Evolutionary conservation across 768 basidiomycete species (phyloP).

Genomic region (Scleroderma citrinum): DNA sequence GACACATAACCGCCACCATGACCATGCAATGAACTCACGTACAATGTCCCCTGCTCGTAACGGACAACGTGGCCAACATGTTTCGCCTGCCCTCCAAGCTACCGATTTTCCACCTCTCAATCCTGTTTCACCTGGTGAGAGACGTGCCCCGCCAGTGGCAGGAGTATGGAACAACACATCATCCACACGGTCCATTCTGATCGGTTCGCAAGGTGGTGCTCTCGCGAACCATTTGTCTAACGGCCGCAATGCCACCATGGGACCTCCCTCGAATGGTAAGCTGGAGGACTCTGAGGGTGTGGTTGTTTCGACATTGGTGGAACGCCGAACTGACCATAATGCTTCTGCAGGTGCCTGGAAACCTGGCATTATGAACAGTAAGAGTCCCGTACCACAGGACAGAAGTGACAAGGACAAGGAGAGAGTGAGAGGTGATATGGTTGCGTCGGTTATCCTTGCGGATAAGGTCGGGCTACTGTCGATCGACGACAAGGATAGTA

Average conservation of each 20-base stretch:
- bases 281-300: constrained; percentile 42
- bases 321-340: constrained; percentile 33
- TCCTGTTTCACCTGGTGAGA: constrained; percentile 41
- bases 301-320: constrained; percentile 45
- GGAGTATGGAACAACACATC: constrained; percentile 71
- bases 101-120: constrained; percentile 71
- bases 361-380: constrained; percentile 6
- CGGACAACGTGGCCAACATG: constrained; percentile 32
- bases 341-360: constrained; percentile 31
- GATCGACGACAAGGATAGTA: constrained; percentile 24
- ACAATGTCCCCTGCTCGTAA: constrained; percentile 35
- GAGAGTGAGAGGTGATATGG: constrained; percentile 29
- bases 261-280: constrained; percentile 13
- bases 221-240: constrained; percentile 33
- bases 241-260: constrained; percentile 10
- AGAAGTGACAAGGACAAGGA: constrained; percentile 30
- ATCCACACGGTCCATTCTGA: constrained; percentile 46
- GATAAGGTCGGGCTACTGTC: constrained; percentile 34
- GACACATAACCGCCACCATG: constrained; percentile 46
- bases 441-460: constrained; percentile 31
- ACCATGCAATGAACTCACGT: constrained; percentile 35
- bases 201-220: constrained; percentile 28
- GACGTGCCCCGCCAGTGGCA: constrained; percentile 45
- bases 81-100: constrained; percentile 42
- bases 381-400: constrained; percentile 16